Base-by-base conservation (phyloP, 2,329 filamentous ascomycete genomes). In the Blastomyces parvus region DNA sequence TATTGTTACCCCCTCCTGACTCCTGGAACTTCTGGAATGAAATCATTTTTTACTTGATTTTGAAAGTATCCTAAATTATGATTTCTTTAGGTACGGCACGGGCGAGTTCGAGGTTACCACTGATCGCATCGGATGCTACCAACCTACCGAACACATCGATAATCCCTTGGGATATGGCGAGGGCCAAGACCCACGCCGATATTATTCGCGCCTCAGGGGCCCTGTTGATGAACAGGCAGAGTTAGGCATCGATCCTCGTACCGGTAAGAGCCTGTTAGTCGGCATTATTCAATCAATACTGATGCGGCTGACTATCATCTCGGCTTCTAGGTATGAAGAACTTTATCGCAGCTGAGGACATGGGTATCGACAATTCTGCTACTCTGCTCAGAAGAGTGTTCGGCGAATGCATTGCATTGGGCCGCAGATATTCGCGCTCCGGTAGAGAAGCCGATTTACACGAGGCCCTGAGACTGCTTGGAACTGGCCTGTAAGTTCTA, bases 291-390 rank as follows among this genome's bases (percentile, higher is more conserved):
- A n/a, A 19, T 61, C 33, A 22, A 44, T 13, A 6, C 33, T 30
- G n/a, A 2, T 19, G 30, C 17, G 25, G 44, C 40, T 58, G 44
- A 53, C 8, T 57, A 5, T 44, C 30, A n/a, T 33, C 2, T 42
- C 14, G 22, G 5, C 40, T 40, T 48, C 78, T 74, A 70, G 82
- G 83, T 40, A 71, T 96, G 78, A 97, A 97, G 80, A 94, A 92
- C 74, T 97, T 97, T 77, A 97, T 97, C 75, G 91, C 92, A 48
- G 91, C 91, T 66, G 92, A 97, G 74, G 79, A 84, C 60, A 78
- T 83, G 64, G 84, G 85, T 56, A 94, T 95, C 73, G 89, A 89
- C 77, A 96, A 89, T 55, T 96, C 90, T 59, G 88, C 91, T 63
- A 80, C 82, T 58, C 86, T 95, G 70, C 84, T 96, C 65, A 85